Evolutionary conservation across 139 green algal genomes (phyloP).

Genomic region (Chlamydomonas incerta): DNA sequence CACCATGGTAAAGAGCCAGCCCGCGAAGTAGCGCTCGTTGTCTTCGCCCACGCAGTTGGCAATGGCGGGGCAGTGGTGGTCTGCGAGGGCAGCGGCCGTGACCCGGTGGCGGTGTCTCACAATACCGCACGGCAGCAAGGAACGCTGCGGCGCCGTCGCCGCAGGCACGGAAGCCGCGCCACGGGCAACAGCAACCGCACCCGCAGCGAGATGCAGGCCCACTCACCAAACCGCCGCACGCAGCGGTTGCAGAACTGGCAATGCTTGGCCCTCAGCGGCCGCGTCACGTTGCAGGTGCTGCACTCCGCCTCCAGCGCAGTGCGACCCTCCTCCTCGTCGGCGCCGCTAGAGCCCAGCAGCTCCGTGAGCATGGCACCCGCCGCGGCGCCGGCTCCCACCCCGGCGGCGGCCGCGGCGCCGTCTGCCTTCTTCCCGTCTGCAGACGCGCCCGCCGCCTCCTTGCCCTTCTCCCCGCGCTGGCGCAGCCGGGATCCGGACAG

Average conservation of each 20-base stretch:
- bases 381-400: neutral
- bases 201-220: too few species aligned
- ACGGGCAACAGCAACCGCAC: too few species aligned
- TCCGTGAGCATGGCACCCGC: neutral
- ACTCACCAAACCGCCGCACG: slow-evolving; percentile 76
- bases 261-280: slow-evolving; percentile 82
- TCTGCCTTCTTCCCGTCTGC: too few species aligned
- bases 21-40: slow-evolving; percentile 65
- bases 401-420: too few species aligned
- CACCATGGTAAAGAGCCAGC: slow-evolving; percentile 45
- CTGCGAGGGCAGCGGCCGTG: too few species aligned
- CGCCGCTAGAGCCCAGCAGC: neutral
- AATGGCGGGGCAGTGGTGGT: slow-evolving; percentile 89
- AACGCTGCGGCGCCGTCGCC: too few species aligned
- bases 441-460: too few species aligned
- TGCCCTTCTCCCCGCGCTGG: too few species aligned
- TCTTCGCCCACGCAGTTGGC: slow-evolving; percentile 77
- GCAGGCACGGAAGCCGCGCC: too few species aligned
- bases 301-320: slow-evolving; percentile 15
- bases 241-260: slow-evolving; percentile 83
- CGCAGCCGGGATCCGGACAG: too few species aligned
- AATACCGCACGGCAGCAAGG: too few species aligned
- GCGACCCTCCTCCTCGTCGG: neutral
- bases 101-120: too few species aligned
- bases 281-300: slow-evolving; percentile 52